phyloP scores from a whole-genome alignment of 2,329 filamentous ascomycete species.

The Polytolypa hystricis region DNA sequence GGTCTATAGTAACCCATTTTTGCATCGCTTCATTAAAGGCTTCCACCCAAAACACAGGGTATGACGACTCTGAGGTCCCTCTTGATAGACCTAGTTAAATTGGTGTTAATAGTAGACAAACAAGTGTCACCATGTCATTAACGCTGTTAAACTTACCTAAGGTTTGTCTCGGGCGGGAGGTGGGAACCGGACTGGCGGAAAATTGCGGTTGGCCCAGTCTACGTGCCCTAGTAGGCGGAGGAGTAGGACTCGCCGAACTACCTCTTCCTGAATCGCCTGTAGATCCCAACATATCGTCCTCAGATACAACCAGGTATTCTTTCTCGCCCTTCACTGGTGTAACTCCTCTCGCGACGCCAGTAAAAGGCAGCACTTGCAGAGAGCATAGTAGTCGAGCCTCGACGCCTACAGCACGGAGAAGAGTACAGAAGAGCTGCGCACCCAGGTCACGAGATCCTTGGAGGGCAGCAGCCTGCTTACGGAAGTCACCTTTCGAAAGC shows the following conservation, averaged over 20 bases:
- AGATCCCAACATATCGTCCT: slow-evolving; percentile 23
- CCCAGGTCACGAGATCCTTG: slow-evolving; percentile 81
- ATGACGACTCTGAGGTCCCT: slow-evolving; percentile 45
- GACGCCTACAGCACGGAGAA: slow-evolving; percentile 73
- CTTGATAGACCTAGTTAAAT: slow-evolving; percentile 3
- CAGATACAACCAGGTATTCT: slow-evolving; percentile 27
- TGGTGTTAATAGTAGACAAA: too few relatives aligned
- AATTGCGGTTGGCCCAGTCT: slow-evolving; percentile 27
- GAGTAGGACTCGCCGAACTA: slow-evolving; percentile 4
- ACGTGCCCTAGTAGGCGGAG: slow-evolving; percentile 14
- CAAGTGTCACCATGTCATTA: neutral
- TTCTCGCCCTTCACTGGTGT: slow-evolving; percentile 31
- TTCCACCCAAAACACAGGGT: slow-evolving; percentile 91
- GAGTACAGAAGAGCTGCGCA: slow-evolving; percentile 78
- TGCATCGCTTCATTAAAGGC: slow-evolving; percentile 75
- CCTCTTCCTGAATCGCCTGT: slow-evolving; percentile 18
- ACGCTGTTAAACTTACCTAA: slow-evolving; percentile 5
- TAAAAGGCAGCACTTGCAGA: slow-evolving; percentile 68
- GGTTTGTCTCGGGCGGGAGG: slow-evolving; percentile 5
- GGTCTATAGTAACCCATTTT: slow-evolving; percentile 84
- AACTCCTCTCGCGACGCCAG: slow-evolving; percentile 34
- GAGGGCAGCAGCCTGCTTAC: slow-evolving; percentile 54
- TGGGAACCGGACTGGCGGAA: slow-evolving; percentile 8
- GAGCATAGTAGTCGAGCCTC: slow-evolving; percentile 80
- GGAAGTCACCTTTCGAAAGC: slow-evolving; percentile 62